Evolutionary conservation across 2,329 filamentous ascomycete genomes (phyloP), one percentile per base, ranked within the genome.

Genomic region (Colletotrichum viniferum): DNA sequence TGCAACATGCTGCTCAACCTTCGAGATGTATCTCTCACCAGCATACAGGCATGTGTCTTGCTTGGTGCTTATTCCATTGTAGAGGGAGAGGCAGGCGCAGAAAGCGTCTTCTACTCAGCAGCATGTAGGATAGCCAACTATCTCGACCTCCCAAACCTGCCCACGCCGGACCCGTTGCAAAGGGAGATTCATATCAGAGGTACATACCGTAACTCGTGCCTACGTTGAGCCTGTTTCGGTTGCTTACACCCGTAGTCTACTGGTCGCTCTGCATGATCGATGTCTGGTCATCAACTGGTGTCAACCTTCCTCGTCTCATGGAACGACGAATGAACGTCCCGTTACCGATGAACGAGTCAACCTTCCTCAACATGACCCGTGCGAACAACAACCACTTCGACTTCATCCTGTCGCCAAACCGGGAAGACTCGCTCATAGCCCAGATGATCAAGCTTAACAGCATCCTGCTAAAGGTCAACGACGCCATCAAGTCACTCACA

Each of bases 41-140:
- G 83, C 2, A 79, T 86, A 12, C 86, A 87, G 76, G 83, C 83
- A 7, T 84, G 83, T 56, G 81, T 87, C 7, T 77, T 87, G 7
- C 77, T 87, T 0, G 85, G 83, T 3, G 78, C 79, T 1, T 73
- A 78, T 38, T 82, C 82, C 4, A 81, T 83, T 56, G 82, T 81
- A 5, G 82, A 86, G 18, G 81, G 82, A 2, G 79, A 86, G 18
- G 80, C 82, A 7, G 80, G 79, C 1, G 78, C 84, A 0, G 86
- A 87, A 67, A 81, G 83, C 1, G 77, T 87, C 18, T 86, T 83
- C 74, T 86, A 86, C 63, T 79, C 81, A 13, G 77, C 84, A 14
- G 84, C 84, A 4, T 82, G 81, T 72, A 82, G 84, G 4, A 82
- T 84, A 74, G 82, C 84, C 8, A 78, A 84, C 48, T 77, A 83